phyloP scores from a whole-genome alignment of 352 stramenopile species.

The Phytophthora parvispora region DNA sequence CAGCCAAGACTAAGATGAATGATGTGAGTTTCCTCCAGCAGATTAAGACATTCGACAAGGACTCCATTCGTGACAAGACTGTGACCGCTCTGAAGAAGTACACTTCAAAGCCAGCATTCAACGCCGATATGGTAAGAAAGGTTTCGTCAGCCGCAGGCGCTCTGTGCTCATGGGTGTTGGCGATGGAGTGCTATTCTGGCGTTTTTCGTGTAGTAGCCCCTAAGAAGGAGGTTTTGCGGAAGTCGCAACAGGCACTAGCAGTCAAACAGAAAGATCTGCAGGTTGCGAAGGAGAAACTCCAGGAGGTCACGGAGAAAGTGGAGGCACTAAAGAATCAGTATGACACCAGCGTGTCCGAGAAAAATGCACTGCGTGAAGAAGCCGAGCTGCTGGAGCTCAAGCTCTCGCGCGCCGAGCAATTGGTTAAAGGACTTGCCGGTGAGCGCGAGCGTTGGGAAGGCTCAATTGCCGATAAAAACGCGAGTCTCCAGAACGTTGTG shows the following conservation, averaged over 20 bases:
- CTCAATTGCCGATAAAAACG: slow-evolving; percentile 93
- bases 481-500: slow-evolving; percentile 89
- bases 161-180: slow-evolving; percentile 93
- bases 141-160: slow-evolving; percentile 90
- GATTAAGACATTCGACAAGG: slow-evolving; percentile 98
- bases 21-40: slow-evolving; percentile 95
- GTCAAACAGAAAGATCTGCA: slow-evolving; percentile 92
- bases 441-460: slow-evolving; percentile 96
- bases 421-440: slow-evolving; percentile 94
- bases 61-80: slow-evolving; percentile 95
- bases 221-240: slow-evolving; percentile 92
- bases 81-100: slow-evolving; percentile 97
- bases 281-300: slow-evolving; percentile 90
- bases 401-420: slow-evolving; percentile 94
- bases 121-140: slow-evolving; percentile 92
- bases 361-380: slow-evolving; percentile 95
- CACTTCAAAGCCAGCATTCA: slow-evolving; percentile 86
- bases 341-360: slow-evolving; percentile 93
- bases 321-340: slow-evolving; percentile 93
- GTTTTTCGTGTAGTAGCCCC: slow-evolving; percentile 92
- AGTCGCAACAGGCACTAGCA: slow-evolving; percentile 86
- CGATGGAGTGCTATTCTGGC: slow-evolving; percentile 93
- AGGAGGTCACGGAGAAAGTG: slow-evolving; percentile 94
- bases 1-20: slow-evolving; percentile 95
- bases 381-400: slow-evolving; percentile 94